phyloP scores from a whole-genome alignment of 176 grass and related monocot species.

The Bromus sterilis region DNA sequence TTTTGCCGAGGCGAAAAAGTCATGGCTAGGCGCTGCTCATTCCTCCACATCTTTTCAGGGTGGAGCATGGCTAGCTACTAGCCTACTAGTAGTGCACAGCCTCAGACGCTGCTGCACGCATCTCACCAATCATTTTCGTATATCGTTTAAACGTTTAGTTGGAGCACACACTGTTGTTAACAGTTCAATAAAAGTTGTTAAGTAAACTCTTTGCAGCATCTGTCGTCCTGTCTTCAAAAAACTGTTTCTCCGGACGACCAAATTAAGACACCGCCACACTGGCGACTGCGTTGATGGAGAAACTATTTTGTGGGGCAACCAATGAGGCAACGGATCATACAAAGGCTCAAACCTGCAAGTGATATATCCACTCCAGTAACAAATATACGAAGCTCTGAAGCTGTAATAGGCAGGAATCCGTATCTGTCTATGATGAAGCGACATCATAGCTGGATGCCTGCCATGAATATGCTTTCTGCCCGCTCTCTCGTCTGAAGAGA shows the following conservation, averaged over 20 bases:
- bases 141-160: neutral
- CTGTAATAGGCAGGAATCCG: conserved; percentile 1
- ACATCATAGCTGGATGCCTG: conserved; percentile 12
- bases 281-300: neutral
- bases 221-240: neutral
- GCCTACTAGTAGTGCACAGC: no score
- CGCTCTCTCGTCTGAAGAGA: conserved; percentile 24
- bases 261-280: neutral
- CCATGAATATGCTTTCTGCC: neutral
- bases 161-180: neutral
- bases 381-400: neutral
- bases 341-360: neutral
- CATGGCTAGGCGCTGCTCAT: conserved; percentile 3
- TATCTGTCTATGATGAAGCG: neutral
- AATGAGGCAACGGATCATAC: neutral
- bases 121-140: neutral
- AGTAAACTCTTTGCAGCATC: neutral
- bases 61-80: neutral
- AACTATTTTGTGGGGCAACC: conserved; percentile 1
- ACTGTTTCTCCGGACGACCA: neutral
- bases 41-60: neutral
- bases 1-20: conserved; percentile 10
- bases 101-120: neutral
- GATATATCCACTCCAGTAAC: neutral
- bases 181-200: neutral